Evolutionary conservation across 306 rosid genomes (phyloP), one percentile per base, ranked within the genome.

Genomic region (Adenanthera pavonina): DNA sequence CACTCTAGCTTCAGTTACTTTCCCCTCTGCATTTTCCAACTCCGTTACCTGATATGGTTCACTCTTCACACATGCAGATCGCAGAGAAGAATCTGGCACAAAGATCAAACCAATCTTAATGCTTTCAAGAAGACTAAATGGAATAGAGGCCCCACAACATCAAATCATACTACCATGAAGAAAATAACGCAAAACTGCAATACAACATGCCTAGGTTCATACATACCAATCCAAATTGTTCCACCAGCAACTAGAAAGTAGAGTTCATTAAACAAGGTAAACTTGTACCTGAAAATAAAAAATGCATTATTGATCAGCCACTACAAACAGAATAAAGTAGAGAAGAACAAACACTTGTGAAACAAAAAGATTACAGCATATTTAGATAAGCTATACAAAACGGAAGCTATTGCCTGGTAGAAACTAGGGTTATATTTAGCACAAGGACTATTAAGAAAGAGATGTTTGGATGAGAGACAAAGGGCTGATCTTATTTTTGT

Each of bases 171-270:
- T 30, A 47, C 38, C 60, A 47, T 54, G 79, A 78, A 75, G 79
- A 78, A 75, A 48, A 81, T 33, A 52, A 72, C 19, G 14, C 17
- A 2, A 34, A 77, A 81, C 77, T 19, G 53, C 78, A 78, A 75
- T 38, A 36, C 47, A 74, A 70, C 46, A 77, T 20, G 47, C 77
- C 46, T 47, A 60, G 59, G 15, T 73, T 35, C 74, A 84, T 79
- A 75, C 88, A 57, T 95, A 95, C 99, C 99, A 69, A 95, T 95
- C 99, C 99, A 95, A 83, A 95, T 87, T 83, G 99, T 95, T 74
- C 99, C 99, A 71, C 99, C 99, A 70, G 98, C 99, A 71, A 93
- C 98, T 83, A 95, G 87, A 82, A 95, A 95, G 94, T 93, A 95
- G 75, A 95, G 99, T 86, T 95, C 99, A 66, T 95, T 95, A 83